phyloP scores from a whole-genome alignment of 148 eudicot genomes.

The Vaccinium macrocarpon region DNA sequence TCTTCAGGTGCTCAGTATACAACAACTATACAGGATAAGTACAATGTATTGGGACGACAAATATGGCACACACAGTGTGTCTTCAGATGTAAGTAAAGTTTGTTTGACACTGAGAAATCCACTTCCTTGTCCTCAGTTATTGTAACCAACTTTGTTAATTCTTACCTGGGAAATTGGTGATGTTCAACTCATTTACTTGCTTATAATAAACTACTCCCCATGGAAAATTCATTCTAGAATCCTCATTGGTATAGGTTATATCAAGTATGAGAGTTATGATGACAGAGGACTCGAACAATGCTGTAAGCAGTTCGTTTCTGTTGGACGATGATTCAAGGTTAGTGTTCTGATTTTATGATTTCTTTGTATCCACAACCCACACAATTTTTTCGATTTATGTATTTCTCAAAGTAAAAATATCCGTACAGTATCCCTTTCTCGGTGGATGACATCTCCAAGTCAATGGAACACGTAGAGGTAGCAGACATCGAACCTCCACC shows the following conservation, averaged over 20 bases:
- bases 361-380: background rate
- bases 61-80: slow-evolving; percentile 78
- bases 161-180: background rate
- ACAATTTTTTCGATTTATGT: background rate
- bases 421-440: slow-evolving; percentile 88
- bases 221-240: background rate
- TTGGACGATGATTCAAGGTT: slow-evolving; percentile 98
- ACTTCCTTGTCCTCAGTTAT: background rate
- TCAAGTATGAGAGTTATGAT: slow-evolving; percentile 94
- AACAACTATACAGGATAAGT: slow-evolving; percentile 91
- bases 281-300: slow-evolving; percentile 93
- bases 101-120: background rate
- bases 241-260: slow-evolving; percentile 59
- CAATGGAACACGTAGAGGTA: slow-evolving; percentile 64
- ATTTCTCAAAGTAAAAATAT: background rate
- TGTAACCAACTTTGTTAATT: background rate
- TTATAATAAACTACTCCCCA: background rate
- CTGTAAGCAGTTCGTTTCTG: slow-evolving; percentile 90
- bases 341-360: background rate
- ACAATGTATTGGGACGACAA: slow-evolving; percentile 99
- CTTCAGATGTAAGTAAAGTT: slow-evolving; percentile 80
- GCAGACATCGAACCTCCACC: slow-evolving; percentile 83
- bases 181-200: background rate
- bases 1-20: slow-evolving; percentile 87
- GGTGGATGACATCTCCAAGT: slow-evolving; percentile 87